Conservation (phyloP, 306 rosid genomes). For the Castanopsis chinensis region DNA sequence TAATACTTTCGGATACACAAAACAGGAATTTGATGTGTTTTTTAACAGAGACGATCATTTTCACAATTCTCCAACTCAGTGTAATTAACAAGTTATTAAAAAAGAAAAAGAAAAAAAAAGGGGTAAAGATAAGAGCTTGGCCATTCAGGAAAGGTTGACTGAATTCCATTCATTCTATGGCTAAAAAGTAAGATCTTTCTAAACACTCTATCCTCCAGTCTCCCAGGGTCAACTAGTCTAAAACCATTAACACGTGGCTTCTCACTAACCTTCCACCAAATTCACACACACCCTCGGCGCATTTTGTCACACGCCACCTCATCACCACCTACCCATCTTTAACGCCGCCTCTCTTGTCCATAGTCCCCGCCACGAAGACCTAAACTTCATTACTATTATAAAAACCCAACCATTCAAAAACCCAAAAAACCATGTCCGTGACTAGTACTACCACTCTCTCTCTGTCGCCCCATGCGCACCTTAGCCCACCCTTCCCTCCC, state of each 20-base stretch:
- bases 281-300: slow-evolving; percentile 18
- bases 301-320: slow-evolving; percentile 20
- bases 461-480: slow-evolving; percentile 58
- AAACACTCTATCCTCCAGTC: slow-evolving; percentile 3
- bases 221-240: slow-evolving; percentile 4
- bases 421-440: slow-evolving; percentile 37
- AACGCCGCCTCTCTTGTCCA: slow-evolving; percentile 28
- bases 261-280: neutral
- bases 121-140: no score
- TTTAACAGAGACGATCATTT: no score
- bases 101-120: no score
- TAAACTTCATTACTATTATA: neutral
- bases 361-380: slow-evolving; percentile 6
- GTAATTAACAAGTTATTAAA: no score
- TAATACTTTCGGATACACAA: no score
- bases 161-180: neutral
- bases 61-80: no score
- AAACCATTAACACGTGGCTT: slow-evolving; percentile 52
- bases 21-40: no score
- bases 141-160: no score
- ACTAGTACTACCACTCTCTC: slow-evolving; percentile 10
- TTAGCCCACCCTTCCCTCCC: slow-evolving; percentile 49
- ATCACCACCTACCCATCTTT: slow-evolving; percentile 18
- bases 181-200: neutral
- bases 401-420: neutral